Evolutionary conservation across 1,139 yeast genomes (phyloP).

Genomic region (Starmera stellimalicola): DNA sequence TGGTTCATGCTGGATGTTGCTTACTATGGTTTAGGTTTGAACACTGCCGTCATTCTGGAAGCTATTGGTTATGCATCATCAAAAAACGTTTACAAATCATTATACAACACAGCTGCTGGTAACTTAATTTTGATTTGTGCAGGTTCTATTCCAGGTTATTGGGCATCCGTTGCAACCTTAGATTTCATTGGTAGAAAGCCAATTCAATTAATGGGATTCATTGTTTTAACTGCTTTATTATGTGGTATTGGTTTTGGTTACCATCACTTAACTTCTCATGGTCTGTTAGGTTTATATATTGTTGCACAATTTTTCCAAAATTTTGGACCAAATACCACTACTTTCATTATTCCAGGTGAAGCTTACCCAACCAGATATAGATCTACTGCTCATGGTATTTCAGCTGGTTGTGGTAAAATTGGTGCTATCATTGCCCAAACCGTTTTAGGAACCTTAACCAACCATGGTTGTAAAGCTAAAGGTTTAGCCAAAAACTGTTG

Average conservation of each 20-base stretch:
- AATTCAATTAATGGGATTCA: conserved; percentile 66
- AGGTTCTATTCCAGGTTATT: conserved; percentile 87
- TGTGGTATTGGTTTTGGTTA: conserved; percentile 74
- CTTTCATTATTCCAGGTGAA: conserved; percentile 95
- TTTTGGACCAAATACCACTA: conserved; percentile 93
- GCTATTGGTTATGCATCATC: conserved; percentile 73
- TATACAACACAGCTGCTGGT: conserved; percentile 78
- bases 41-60: conserved; percentile 70
- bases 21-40: conserved; percentile 80
- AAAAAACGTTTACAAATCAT: conserved; percentile 48
- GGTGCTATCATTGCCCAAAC: conserved; percentile 97
- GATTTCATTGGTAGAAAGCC: conserved; percentile 79
- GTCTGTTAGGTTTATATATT: conserved; percentile 65
- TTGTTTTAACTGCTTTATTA: conserved; percentile 56
- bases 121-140: conserved; percentile 85
- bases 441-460: conserved; percentile 72
- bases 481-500: conserved; percentile 49
- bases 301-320: conserved; percentile 78
- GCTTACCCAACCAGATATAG: conserved; percentile 95
- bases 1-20: conserved; percentile 97
- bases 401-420: conserved; percentile 92
- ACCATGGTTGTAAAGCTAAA: conserved; percentile 62
- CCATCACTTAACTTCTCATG: conserved; percentile 52
- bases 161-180: conserved; percentile 69
- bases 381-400: conserved; percentile 96